Conservation (phyloP, 2,329 filamentous ascomycete genomes). For the Truncatella angustata region DNA sequence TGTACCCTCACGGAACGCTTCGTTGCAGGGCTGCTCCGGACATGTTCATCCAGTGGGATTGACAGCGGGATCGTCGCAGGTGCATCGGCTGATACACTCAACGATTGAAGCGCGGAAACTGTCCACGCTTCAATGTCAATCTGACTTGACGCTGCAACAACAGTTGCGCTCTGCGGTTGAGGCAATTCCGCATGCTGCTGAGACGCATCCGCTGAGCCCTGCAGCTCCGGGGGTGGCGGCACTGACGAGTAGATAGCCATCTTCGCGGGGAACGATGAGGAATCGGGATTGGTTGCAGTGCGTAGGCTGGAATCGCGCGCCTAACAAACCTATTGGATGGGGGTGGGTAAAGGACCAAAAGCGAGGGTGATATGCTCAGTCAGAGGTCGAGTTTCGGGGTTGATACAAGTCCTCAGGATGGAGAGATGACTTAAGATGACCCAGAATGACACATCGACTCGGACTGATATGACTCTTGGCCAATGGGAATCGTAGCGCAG, state of each 20-base stretch:
- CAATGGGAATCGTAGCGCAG: constrained; percentile 9
- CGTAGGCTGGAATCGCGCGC: not conserved
- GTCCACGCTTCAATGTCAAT: constrained; percentile 70
- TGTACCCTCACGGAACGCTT: constrained; percentile 27
- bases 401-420: not conserved
- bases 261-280: constrained; percentile 1
- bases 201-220: constrained; percentile 17
- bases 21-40: constrained; percentile 15
- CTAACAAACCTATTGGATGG: too few relatives aligned
- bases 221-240: constrained; percentile 44
- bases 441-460: constrained; percentile 9
- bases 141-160: constrained; percentile 28
- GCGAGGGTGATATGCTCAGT: not conserved
- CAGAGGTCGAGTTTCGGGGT: not conserved
- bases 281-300: not conserved
- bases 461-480: constrained; percentile 5
- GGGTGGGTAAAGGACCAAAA: not conserved
- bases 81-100: constrained; percentile 53
- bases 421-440: not conserved
- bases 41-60: constrained; percentile 70
- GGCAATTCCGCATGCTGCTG: constrained; percentile 14
- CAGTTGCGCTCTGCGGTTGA: constrained; percentile 18
- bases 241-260: constrained; percentile 52
- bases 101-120: constrained; percentile 53
- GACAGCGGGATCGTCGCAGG: constrained; percentile 63